Base-by-base conservation (phyloP, 2,329 filamentous ascomycete genomes). In the Metarhizium sp. region DNA sequence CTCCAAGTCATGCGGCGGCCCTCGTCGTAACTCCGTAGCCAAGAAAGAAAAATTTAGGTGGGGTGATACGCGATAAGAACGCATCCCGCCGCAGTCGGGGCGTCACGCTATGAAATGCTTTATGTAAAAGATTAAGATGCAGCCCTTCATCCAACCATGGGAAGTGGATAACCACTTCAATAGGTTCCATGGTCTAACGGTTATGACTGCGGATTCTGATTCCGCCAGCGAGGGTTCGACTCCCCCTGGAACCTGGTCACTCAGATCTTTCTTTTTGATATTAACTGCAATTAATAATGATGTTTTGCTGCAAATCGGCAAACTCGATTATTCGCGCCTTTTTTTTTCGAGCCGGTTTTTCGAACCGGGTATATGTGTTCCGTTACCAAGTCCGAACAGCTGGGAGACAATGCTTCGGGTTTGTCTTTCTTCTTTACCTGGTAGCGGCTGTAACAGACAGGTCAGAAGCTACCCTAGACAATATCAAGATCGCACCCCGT, bases 161-260 rank as follows among this genome's bases (percentile, higher is more conserved):
- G 64, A 65, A 63, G 60, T 55, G 61, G 61, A 25, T 2, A 50
- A 67, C 64, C 60, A 55, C 57, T 64, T 64, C 59, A 59, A 48
- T 2, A 0, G 66, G 67, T 68, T 68, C 62, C 64, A 64, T 69
- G 66, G 65, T 69, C 67, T 69, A 68, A 68, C 66, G 66, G 66
- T 66, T 60, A 69, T 69, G 66, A 69, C 66, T 69, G 66, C 67
- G 65, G 67, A 68, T 60, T 60, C 59, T 68, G 66, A 68, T 68
- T 68, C 67, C 65, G 65, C 66, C 67, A 69, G 66, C 66, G 66
- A 67, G 66, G 66, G 65, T 68, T 67, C 66, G 66, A 69, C 66
- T 69, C 67, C 66, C 66, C 46, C 65, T 63, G 63, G 63, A 63
- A 69, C 67, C 67, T 68, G 18, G 40, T 16, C 61, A 61, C 62